Conservation (phyloP, 805 yeast genomes). For the Yarrowia sp. region DNA sequence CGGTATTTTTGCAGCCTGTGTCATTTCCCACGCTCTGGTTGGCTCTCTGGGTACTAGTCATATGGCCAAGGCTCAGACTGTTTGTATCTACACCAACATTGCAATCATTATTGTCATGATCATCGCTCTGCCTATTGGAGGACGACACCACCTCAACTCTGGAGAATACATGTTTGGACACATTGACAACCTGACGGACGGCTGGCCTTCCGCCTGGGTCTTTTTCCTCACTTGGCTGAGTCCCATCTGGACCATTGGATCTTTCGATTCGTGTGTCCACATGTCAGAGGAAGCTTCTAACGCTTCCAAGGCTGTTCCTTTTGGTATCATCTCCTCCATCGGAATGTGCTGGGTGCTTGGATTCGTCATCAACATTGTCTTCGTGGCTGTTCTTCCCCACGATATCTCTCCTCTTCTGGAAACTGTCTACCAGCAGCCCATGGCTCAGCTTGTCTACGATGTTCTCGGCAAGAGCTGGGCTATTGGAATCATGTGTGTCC, state of each 20-base stretch:
- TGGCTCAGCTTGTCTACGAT: constrained; percentile 69
- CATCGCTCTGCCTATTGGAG: constrained; percentile 43
- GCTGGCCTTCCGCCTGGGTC: constrained; percentile 68
- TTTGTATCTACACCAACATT: constrained; percentile 63
- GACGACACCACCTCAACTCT: constrained; percentile 53
- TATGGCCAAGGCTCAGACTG: constrained; percentile 65
- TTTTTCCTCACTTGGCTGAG: constrained; percentile 64
- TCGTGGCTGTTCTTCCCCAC: constrained; percentile 60
- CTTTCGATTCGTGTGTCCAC: constrained; percentile 71
- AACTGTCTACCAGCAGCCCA: constrained; percentile 62
- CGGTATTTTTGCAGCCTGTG: constrained; percentile 71
- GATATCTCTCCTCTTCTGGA: constrained; percentile 55
- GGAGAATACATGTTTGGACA: constrained; percentile 64
- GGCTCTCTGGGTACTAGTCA: constrained; percentile 65
- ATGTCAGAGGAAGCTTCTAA: constrained; percentile 65
- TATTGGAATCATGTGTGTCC: constrained; percentile 64
- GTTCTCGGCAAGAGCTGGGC: constrained; percentile 71
- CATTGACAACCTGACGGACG: constrained; percentile 55
- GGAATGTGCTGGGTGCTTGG: constrained; percentile 64
- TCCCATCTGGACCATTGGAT: constrained; percentile 77
- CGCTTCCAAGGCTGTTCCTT: constrained; percentile 68
- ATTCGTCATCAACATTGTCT: constrained; percentile 60
- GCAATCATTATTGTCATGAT: constrained; percentile 58
- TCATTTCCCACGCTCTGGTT: constrained; percentile 58
- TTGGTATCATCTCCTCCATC: constrained; percentile 68